Base-by-base conservation (phyloP, 1,139 yeast species). In the Lodderomyces theae region DNA sequence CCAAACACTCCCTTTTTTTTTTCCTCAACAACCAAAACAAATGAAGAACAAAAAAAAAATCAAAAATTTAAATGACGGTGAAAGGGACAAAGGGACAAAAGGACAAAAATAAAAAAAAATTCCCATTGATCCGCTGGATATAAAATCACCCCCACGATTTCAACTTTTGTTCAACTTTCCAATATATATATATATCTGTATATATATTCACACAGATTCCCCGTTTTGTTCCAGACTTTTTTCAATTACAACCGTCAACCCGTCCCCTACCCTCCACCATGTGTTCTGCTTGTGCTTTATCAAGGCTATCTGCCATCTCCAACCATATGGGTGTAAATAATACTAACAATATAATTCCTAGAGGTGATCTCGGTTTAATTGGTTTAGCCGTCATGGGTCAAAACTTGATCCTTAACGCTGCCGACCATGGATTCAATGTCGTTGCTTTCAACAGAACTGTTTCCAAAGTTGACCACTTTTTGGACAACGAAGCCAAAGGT, bases 381-480 rank as follows among this genome's bases (percentile, higher is more conserved):
- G 98, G 98, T 66, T 81, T 92, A 81, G 98, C 98, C 85, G 98
- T 92, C 57, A 92, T 92, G 98, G 98, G 98, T 72, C 97, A 90
- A 71, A 92, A 92, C 82, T 78, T 92, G 79, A 88, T 92, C 69
- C 80, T 92, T 58, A 92, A 92, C 72, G 95, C 94, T 61, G 97
- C 97, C 57, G 98, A 92, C 78, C 95, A 92, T 74, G 97, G 97
- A 44, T 86, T 75, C 73, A 87, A 95, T 54, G 98, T 92, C 58
- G 96, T 88, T 58, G 97, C 97, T 49, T 92, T 80, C 85, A 92
- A 92, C 92, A 87, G 98, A 81, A 90, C 97, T 49, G 89, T 83
- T 46, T 70, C 95, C 43, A 92, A 89, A 76, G 98, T 92, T 55
- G 97, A 92, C 69, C 87, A 85, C 58, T 92, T 92, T 73, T 64